A percentile compares a stretch with the other conserved stretches of the same genome.
Evolutionary conservation across 768 basidiomycete genomes (phyloP).

Genomic region (Tricholoma terreum): DNA sequence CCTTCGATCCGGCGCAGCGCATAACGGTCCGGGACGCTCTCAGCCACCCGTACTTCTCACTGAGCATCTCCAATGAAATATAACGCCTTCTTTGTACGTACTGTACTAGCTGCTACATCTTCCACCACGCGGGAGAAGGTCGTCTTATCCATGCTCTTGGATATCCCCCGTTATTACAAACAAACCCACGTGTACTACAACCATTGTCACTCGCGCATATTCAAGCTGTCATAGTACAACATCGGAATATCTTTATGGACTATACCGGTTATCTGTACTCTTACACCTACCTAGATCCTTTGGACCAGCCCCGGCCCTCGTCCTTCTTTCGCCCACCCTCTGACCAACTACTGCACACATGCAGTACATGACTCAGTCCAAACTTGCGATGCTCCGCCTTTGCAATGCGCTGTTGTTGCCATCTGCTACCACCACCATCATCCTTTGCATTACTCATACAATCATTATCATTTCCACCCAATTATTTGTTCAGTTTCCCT

Average conservation of each 20-base stretch:
- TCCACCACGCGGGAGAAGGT: constrained; percentile 8
- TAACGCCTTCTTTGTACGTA: constrained; percentile 33
- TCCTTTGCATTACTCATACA: constrained; percentile 8
- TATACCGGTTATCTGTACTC: neutral
- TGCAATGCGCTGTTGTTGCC: neutral
- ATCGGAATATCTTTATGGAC: constrained; percentile 6
- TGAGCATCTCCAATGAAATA: constrained; percentile 66
- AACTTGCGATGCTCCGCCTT: neutral
- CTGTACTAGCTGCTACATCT: constrained; percentile 23
- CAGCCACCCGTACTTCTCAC: constrained; percentile 80
- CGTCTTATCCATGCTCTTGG: constrained; percentile 16
- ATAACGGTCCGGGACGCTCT: constrained; percentile 88
- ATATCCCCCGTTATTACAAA: constrained; percentile 23
- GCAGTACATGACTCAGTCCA: neutral
- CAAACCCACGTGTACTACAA: constrained; percentile 22
- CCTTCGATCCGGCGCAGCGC: constrained; percentile 86
- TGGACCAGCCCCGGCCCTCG: neutral
- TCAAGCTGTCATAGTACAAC: neutral
- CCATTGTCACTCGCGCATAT: constrained; percentile 9
- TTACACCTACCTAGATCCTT: neutral
- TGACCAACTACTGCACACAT: neutral
- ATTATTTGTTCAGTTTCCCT: constrained; percentile 5
- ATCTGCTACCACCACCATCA: constrained; percentile 2
- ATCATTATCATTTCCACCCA: constrained; percentile 3
- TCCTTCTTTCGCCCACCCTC: neutral